phyloP scores from a whole-genome alignment of 2,329 filamentous ascomycete genomes.

The Pezicula rhizophila region DNA sequence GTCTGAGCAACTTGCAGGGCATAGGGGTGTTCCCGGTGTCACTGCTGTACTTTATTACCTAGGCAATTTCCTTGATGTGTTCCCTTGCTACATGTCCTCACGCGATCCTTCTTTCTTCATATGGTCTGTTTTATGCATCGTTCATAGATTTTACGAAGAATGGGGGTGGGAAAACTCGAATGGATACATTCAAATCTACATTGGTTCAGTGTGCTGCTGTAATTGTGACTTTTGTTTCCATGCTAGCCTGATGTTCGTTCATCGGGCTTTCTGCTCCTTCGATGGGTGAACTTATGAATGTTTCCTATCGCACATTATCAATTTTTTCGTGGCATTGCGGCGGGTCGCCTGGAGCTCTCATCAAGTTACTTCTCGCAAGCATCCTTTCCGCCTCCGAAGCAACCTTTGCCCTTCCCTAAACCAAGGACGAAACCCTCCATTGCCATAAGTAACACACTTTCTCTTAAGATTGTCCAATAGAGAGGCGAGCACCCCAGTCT shows the following conservation, averaged over 20 bases:
- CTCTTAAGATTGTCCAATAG: not conserved
- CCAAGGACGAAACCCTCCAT: too few relatives aligned
- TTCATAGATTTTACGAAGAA: conserved; percentile 15
- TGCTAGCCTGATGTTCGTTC: too few relatives aligned
- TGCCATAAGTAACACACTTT: not conserved
- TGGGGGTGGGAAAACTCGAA: conserved; percentile 14
- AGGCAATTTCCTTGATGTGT: conserved; percentile 30
- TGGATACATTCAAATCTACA: conserved; percentile 16
- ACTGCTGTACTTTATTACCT: conserved; percentile 33
- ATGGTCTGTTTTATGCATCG: conserved; percentile 15
- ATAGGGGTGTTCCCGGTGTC: conserved; percentile 18
- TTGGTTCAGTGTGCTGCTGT: not conserved
- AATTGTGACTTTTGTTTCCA: not conserved
- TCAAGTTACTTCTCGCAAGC: too few relatives aligned
- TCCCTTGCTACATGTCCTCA: conserved; percentile 22
- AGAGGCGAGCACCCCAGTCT: too few relatives aligned
- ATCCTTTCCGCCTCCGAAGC: too few relatives aligned
- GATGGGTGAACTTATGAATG: too few relatives aligned
- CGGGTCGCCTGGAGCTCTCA: too few relatives aligned
- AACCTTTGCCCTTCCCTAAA: too few relatives aligned
- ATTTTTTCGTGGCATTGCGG: too few relatives aligned
- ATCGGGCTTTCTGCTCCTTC: too few relatives aligned
- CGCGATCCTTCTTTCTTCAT: conserved; percentile 17
- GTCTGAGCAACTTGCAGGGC: conserved; percentile 29
- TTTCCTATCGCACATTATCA: too few relatives aligned